Conservation (phyloP, 1,284 basidiomycete genomes). For the Mycena sp. region DNA sequence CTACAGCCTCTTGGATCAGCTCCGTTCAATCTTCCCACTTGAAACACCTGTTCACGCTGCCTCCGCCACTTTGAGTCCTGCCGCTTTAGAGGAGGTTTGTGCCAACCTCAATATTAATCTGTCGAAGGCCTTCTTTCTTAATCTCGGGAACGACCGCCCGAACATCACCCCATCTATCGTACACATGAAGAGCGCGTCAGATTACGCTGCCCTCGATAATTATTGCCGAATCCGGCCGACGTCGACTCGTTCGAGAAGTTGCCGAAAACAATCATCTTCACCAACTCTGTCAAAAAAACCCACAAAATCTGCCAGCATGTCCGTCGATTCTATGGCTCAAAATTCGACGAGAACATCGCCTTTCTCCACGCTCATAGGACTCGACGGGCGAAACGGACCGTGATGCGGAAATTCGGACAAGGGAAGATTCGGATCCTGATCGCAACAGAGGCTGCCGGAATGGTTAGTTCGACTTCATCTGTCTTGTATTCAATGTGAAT, state of each 20-base stretch:
- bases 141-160: constrained; percentile 17
- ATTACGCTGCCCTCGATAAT: constrained; percentile 23
- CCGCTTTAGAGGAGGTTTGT: background rate
- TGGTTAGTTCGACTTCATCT: constrained; percentile 34
- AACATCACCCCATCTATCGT: constrained; percentile 5
- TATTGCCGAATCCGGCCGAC: constrained; percentile 13
- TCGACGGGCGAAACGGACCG: constrained; percentile 28
- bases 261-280: constrained; percentile 38
- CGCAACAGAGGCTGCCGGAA: constrained; percentile 44
- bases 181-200: constrained; percentile 2
- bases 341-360: constrained; percentile 14
- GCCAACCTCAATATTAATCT: background rate
- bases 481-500: background rate
- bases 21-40: background rate
- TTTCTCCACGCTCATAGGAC: constrained; percentile 34
- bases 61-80: constrained; percentile 1
- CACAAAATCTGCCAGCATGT: constrained; percentile 20
- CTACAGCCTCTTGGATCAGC: background rate
- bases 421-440: constrained; percentile 36
- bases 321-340: background rate
- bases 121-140: constrained; percentile 35
- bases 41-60: background rate
- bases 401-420: constrained; percentile 34
- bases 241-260: constrained; percentile 26
- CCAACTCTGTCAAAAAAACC: constrained; percentile 25